Base-by-base conservation (phyloP, 176 grass and related monocot species). In the Miscanthus lutarioriparius region DNA sequence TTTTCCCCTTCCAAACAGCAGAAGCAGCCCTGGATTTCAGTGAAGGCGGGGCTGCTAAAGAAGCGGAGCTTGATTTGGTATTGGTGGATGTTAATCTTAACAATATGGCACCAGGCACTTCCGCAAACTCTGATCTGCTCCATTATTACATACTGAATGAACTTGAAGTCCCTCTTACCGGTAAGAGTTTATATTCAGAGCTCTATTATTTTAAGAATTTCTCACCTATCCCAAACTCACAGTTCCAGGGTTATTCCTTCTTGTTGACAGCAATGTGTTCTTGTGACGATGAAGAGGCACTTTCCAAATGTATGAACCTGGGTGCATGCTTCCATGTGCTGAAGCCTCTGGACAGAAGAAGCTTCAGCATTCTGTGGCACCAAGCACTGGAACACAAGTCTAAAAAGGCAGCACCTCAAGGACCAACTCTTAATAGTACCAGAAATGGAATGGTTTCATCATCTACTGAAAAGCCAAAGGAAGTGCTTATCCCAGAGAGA, bases 261-360 rank as follows among this genome's bases (percentile, higher is more conserved):
- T 70, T 87, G 72, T 75, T 56, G 45, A 40, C 65, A 88, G 86
- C 86, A 64, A 88, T 83, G 86, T 77, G 73, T 78, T 66, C 39
- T 39, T 19, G 30, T 64, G 65, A 64, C 1, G 30, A 87, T 25
- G 43, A 43, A 67, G 78, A 64, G 49, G 19, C 51, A 41, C 16
- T 51, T 16, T 83, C 73, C 10, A 30, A 39, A 70, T 59, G 16
- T 70, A 70, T 83, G 49, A 26, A 40, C n/a, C 39, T 71, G 44
- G 65, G 80, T 72, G 51, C 86, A 35, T 32, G 65, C 74, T 72
- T 77, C 41, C 75, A 72, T 88, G 54, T 83, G 80, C 30, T 61
- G 35, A 88, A 88, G 54, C 80, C 80, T 12, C 36, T 88, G 48
- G 25, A 44, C 28, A 51, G 51, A 40, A 53, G 74, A 83, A 63